phyloP scores from a whole-genome alignment of 495 filamentous ascomycete species.

The Penicillium samsonianum region DNA sequence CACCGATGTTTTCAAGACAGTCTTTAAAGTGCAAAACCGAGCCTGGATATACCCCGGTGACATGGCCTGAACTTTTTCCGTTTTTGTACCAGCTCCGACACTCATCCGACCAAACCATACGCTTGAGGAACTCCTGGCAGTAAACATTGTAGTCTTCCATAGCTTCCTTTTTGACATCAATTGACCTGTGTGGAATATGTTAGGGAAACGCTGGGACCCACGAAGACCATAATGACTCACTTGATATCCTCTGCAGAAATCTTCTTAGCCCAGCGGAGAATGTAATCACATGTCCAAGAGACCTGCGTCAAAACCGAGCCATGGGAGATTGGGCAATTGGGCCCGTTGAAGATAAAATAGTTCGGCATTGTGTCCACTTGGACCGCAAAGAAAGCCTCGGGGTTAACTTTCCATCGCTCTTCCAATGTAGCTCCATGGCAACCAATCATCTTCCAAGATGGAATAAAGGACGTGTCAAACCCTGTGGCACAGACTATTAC shows the following conservation, averaged over 20 bases:
- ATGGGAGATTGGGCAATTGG: conserved; percentile 53
- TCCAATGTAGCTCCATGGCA: conserved; percentile 30
- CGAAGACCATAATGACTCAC: conserved; percentile 12
- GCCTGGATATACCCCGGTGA: conserved; percentile 16
- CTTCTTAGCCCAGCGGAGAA: conserved; percentile 41
- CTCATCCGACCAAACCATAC: conserved; percentile 43
- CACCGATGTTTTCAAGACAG: conserved; percentile 19
- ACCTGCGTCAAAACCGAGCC: conserved; percentile 49
- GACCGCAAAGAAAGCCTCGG: conserved; percentile 41
- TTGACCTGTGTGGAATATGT: conserved; percentile 13
- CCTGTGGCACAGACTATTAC: conserved; percentile 52
- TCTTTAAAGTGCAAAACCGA: conserved; percentile 5
- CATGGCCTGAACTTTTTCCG: conserved; percentile 16
- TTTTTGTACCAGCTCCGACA: conserved; percentile 54
- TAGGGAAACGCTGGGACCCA: neutral
- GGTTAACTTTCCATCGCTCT: conserved; percentile 26
- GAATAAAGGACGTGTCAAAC: conserved; percentile 44
- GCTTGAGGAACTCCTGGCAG: conserved; percentile 39
- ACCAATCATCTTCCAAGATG: conserved; percentile 37
- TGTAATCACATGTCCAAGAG: conserved; percentile 38
- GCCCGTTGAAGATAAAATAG: conserved; percentile 55
- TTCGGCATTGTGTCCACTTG: conserved; percentile 45
- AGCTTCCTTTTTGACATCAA: conserved; percentile 37
- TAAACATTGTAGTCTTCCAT: conserved; percentile 42
- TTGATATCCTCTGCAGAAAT: conserved; percentile 47